Base-by-base conservation (phyloP, 176 grass and related monocot genomes). In the Eleusine indica region DNA sequence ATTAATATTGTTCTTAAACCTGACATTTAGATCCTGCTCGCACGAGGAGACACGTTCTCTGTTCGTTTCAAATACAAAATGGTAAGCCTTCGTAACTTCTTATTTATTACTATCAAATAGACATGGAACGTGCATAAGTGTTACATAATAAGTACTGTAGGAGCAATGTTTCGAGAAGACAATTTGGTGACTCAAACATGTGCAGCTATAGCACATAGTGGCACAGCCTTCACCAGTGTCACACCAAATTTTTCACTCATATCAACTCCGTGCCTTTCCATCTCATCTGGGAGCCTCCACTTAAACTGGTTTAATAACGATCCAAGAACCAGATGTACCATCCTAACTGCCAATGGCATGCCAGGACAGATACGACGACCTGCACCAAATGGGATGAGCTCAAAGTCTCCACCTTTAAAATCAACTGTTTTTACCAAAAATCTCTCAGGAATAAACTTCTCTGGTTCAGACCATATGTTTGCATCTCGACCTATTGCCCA, bases 181-280 rank as follows among this genome's bases (percentile, higher is more conserved):
- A 16, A 17, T 52, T 14, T 52, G 49, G 7, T 22, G 57, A 22
- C 39, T 72, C 66, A 89, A 54, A 66, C 42, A 3, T 77, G 63
- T 38, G 68, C 74, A 10, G 89, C 62, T 22, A 83, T 54, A 25
- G 51, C 87, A 13, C 69, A 49, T 0, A 89, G 68, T 8, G 86
- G 90, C 1, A 68, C 29, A 1, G n/a, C 83, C 63, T 82, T 88
- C 0, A 40, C 13, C 0, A 89, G 21, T 0, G 87, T 78, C 1
- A 78, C 39, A 0, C 84, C 90, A 30, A 89, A 89, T 12, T 86
- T 86, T 15, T 92, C 90, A 4, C 16, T 4, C 90, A 89, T 92
- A 32, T 83, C 52, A 44, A 89, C 25, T 5, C 88, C 87, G 15
- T 61, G 4, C 12, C 35, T 66, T 29, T 91, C 29, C 10, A 49